A percentile compares a stretch with the other conserved stretches of the same genome.
Evolutionary conservation across 164 flowering plant species (phyloP).

Genomic region (Umbilicus rupestris): DNA sequence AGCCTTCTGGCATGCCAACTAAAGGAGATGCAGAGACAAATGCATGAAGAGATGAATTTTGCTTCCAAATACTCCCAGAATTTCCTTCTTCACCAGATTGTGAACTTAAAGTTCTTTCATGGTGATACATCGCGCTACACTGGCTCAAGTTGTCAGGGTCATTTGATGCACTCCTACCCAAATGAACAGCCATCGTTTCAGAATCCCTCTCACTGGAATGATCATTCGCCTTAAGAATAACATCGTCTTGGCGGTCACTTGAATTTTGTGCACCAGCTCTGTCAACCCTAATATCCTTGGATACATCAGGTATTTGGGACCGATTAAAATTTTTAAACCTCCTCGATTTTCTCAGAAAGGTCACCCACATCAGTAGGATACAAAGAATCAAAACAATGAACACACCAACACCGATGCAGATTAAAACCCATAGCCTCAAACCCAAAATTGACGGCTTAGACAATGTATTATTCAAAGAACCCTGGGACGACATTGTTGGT

Average conservation of each 20-base stretch:
- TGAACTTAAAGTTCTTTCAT: conserved; percentile 57
- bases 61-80: conserved; percentile 43
- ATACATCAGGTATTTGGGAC: conserved; percentile 56
- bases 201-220: conserved; percentile 40
- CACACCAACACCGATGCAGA: conserved; percentile 56
- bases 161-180: conserved; percentile 57
- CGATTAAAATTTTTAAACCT: conserved; percentile 31
- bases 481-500: conserved; percentile 1
- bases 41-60: conserved; percentile 26
- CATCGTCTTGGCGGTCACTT: conserved; percentile 35
- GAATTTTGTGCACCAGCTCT: conserved; percentile 39
- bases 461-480: background rate
- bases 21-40: conserved; percentile 62
- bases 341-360: conserved; percentile 46
- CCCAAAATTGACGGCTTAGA: conserved; percentile 27
- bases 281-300: conserved; percentile 76
- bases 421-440: conserved; percentile 64
- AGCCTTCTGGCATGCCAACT: conserved; percentile 73
- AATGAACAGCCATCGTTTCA: conserved; percentile 56
- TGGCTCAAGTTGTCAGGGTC: conserved; percentile 68
- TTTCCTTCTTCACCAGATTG: conserved; percentile 82
- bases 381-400: conserved; percentile 56
- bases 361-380: conserved; percentile 44
- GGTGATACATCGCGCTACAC: conserved; percentile 56
- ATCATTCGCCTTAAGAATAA: conserved; percentile 26